Evolutionary conservation across 1,284 basidiomycete genomes (phyloP).

Genomic region (Ustilago cynodontis): DNA sequence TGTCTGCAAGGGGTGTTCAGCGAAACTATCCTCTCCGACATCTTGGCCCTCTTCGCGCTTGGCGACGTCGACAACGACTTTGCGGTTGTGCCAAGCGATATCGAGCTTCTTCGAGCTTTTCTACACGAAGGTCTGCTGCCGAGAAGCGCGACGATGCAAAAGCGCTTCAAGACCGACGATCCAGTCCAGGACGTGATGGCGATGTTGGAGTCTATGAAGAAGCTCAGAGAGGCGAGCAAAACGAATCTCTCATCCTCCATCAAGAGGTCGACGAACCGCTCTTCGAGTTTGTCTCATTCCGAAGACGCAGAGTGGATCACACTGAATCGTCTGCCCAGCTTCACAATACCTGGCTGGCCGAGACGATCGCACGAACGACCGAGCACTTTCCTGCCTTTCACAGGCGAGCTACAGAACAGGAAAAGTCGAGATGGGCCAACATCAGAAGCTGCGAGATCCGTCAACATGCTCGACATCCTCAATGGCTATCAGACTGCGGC

Average conservation of each 20-base stretch:
- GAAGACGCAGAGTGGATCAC: constrained; percentile 16
- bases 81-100: constrained; percentile 4
- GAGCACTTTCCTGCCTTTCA: neutral
- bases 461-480: constrained; percentile 18
- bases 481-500: neutral
- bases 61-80: constrained; percentile 21
- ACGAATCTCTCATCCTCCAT: neutral
- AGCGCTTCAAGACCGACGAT: constrained; percentile 1
- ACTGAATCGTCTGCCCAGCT: constrained; percentile 13
- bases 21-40: constrained; percentile 3
- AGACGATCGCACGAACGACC: neutral
- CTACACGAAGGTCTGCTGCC: constrained; percentile 12
- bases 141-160: neutral
- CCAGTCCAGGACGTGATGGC: constrained; percentile 2
- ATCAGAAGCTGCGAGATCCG: neutral
- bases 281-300: neutral
- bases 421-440: neutral
- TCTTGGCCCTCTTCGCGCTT: constrained; percentile 24
- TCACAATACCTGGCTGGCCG: neutral
- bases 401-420: neutral
- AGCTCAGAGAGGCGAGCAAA: neutral
- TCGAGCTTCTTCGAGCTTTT: constrained; percentile 14
- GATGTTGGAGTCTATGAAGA: constrained; percentile 13
- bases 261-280: neutral
- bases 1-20: constrained; percentile 21